Conservation (phyloP, 768 basidiomycete species). For the Chalciporus chontae region DNA sequence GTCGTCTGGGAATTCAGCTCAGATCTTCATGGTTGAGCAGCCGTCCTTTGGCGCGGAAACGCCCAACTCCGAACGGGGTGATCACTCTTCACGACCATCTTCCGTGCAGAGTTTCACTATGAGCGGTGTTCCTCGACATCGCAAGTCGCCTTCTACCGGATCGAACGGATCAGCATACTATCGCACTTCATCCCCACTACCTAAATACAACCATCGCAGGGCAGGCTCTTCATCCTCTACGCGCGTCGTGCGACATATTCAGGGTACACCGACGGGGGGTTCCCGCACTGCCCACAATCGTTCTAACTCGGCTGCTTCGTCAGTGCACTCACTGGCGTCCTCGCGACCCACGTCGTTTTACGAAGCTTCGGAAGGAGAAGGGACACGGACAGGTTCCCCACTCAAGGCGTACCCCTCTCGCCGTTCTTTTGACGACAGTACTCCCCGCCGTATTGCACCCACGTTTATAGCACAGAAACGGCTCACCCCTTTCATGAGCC, state of each 20-base stretch:
- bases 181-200: conserved; percentile 75
- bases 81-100: conserved; percentile 74
- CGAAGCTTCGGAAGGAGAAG: conserved; percentile 69
- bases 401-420: conserved; percentile 48
- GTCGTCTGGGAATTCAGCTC: conserved; percentile 52
- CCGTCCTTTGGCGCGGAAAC: conserved; percentile 78
- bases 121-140: conserved; percentile 50
- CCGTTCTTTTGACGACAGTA: conserved; percentile 46
- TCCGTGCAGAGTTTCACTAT: conserved; percentile 78
- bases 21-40: conserved; percentile 51
- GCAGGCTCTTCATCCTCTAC: conserved; percentile 82
- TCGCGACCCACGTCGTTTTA: conserved; percentile 78
- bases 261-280: conserved; percentile 31
- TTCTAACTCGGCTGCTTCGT: conserved; percentile 75
- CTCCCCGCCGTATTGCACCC: conserved; percentile 41
- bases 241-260: conserved; percentile 67
- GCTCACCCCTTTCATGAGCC: conserved; percentile 65
- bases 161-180: conserved; percentile 65
- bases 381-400: conserved; percentile 61
- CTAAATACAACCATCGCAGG: conserved; percentile 70
- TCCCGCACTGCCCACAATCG: conserved; percentile 57
- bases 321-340: conserved; percentile 69
- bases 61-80: conserved; percentile 83
- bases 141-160: conserved; percentile 73
- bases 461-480: conserved; percentile 84